phyloP scores from a whole-genome alignment of 1,284 basidiomycete species.

The Marasmius oreades region DNA sequence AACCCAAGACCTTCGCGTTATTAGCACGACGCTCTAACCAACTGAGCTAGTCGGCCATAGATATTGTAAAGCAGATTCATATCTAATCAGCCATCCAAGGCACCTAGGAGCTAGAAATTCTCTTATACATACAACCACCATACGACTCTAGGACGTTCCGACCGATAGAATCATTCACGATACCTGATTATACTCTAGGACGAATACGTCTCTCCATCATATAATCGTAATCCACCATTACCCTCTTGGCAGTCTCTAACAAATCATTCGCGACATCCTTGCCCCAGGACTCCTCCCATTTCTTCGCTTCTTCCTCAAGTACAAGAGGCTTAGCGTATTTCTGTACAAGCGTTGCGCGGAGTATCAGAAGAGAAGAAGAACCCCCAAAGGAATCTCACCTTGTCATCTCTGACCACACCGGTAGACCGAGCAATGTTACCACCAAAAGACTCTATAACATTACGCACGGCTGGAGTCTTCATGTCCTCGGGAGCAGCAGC shows the following conservation, averaged over 20 bases:
- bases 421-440: conserved; percentile 6
- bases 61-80: neutral
- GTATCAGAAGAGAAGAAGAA: neutral
- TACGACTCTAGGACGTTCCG: too few relatives aligned
- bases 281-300: conserved; percentile 6
- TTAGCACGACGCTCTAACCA: neutral
- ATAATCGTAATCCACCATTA: conserved; percentile 9
- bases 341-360: neutral
- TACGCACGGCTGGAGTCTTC: conserved; percentile 6
- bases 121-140: too few relatives aligned
- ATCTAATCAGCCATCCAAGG: too few relatives aligned
- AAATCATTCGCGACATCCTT: conserved; percentile 6
- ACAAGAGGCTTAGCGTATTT: conserved; percentile 7
- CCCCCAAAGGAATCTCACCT: neutral
- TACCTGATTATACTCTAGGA: conserved; percentile 6
- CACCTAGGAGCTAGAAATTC: too few relatives aligned
- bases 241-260: neutral
- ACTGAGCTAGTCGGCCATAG: neutral
- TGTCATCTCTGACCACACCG: conserved; percentile 6
- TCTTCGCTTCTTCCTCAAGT: conserved; percentile 7
- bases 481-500: conserved; percentile 9
- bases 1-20: neutral
- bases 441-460: conserved; percentile 7
- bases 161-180: too few relatives aligned
- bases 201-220: conserved; percentile 8